Percentiles rank a stretch among this genome's conserved stretches.
phyloP scores from a whole-genome alignment of 169 alveolate genomes.

The Ichthyophthirius multifiliis region DNA sequence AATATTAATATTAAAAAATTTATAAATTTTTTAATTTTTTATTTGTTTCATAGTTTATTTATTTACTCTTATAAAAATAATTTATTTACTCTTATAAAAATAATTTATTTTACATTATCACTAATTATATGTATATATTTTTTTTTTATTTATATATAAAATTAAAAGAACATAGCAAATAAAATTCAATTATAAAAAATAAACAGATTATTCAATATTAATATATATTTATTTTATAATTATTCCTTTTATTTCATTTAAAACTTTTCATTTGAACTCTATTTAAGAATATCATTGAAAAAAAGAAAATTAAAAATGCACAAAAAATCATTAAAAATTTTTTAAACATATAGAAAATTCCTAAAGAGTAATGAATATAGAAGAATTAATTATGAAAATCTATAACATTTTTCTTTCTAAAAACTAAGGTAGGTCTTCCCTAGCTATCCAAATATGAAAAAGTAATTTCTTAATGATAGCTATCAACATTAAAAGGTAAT shows the following conservation, averaged over 20 bases:
- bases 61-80: no score
- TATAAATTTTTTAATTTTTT: no score
- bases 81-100: not conserved
- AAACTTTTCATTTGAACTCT: slow-evolving; percentile 30
- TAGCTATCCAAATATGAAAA: slow-evolving; percentile 41
- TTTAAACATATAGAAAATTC: not conserved
- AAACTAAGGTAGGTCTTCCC: slow-evolving; percentile 48
- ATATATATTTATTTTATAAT: not conserved
- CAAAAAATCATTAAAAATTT: slow-evolving; percentile 29
- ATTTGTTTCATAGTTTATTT: no score
- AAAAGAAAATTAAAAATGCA: slow-evolving; percentile 20
- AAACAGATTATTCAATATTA: not conserved
- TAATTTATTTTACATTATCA: not conserved
- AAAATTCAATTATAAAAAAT: no score
- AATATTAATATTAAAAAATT: no score
- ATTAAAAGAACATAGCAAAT: not conserved
- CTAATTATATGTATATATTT: no score
- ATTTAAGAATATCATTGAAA: not conserved
- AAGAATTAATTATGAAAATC: slow-evolving; percentile 41
- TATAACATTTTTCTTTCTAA: slow-evolving; percentile 19
- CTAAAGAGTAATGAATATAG: slow-evolving; percentile 28
- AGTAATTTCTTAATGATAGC: not conserved
- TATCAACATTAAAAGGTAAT: slow-evolving; percentile 66
- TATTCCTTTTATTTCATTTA: slow-evolving; percentile 17
- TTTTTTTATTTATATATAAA: no score